Conservation (phyloP, 257 asterid genomes). For the Ophiorrhiza pumila region DNA sequence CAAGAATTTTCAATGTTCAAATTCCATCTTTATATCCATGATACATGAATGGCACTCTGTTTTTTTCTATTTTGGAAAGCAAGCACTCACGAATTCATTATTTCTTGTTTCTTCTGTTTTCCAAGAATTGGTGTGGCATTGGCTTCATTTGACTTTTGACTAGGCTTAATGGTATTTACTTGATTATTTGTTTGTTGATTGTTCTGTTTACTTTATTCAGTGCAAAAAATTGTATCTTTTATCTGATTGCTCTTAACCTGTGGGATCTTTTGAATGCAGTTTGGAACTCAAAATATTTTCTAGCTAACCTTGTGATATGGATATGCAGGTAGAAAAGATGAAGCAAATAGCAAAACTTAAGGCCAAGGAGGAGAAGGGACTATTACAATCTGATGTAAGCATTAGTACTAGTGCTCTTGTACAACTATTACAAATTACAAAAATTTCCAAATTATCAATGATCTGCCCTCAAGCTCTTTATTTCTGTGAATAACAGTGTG, state of each 20-base stretch:
- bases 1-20: too few species aligned
- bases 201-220: background rate
- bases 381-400: conserved; percentile 78
- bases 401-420: background rate
- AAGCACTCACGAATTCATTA: background rate
- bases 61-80: too few species aligned
- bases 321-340: conserved; percentile 78
- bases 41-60: background rate
- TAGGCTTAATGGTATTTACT: background rate
- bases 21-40: too few species aligned
- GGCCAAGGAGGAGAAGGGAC: conserved; percentile 76
- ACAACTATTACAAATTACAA: background rate
- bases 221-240: background rate
- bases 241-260: background rate
- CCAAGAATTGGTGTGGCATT: background rate
- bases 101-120: background rate
- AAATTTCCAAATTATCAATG: background rate
- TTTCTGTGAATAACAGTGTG: background rate
- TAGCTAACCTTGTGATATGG: conserved; percentile 15
- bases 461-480: background rate
- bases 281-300: conserved; percentile 6
- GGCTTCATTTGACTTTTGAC: background rate
- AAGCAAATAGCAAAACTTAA: conserved; percentile 82
- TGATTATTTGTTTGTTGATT: background rate
- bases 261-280: background rate